A percentile compares a stretch with the other conserved stretches of the same genome.
Evolutionary conservation across 1,284 basidiomycete species (phyloP).

Genomic region (Papiliotrema nemorosa): DNA sequence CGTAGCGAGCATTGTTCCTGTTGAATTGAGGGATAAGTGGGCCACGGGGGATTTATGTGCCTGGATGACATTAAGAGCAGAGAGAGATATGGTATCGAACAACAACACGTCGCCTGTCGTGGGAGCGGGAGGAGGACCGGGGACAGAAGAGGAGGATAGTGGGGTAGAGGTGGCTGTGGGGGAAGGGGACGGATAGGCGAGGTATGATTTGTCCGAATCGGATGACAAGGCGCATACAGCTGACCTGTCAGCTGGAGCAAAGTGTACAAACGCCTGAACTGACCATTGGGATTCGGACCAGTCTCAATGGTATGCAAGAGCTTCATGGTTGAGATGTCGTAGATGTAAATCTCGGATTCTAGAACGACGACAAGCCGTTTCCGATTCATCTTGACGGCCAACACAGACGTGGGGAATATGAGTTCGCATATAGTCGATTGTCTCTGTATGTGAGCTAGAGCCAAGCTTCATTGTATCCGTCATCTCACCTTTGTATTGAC

Average conservation of each 20-base stretch:
- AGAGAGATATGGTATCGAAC: conserved; percentile 87
- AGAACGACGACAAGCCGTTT: conserved; percentile 94
- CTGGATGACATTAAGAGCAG: conserved; percentile 91
- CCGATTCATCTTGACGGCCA: conserved; percentile 94
- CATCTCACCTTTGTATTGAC: conserved; percentile 86
- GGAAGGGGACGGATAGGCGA: conserved; percentile 92
- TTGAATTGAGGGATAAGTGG: conserved; percentile 77
- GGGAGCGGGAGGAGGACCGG: conserved; percentile 51
- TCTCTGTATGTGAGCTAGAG: conserved; percentile 56
- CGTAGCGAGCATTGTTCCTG: conserved; percentile 88
- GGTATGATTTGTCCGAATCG: conserved; percentile 90
- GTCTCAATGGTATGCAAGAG: conserved; percentile 97
- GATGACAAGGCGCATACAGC: conserved; percentile 93
- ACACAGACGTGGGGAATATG: conserved; percentile 91
- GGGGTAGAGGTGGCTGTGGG: conserved; percentile 67
- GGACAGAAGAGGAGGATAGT: conserved; percentile 51
- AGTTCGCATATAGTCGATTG: conserved; percentile 99
- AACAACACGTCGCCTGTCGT: conserved; percentile 81
- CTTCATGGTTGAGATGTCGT: conserved; percentile 98
- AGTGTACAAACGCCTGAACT: conserved; percentile 17
- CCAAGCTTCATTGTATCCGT: background rate
- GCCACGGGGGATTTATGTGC: conserved; percentile 95
- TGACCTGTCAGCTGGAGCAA: conserved; percentile 39
- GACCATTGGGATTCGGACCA: conserved; percentile 88
- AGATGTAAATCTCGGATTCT: conserved; percentile 95